Percentiles rank a stretch among this genome's conserved stretches.
phyloP scores from a whole-genome alignment of 2,329 filamentous ascomycete genomes.

The Amesomyces nigricolor region DNA sequence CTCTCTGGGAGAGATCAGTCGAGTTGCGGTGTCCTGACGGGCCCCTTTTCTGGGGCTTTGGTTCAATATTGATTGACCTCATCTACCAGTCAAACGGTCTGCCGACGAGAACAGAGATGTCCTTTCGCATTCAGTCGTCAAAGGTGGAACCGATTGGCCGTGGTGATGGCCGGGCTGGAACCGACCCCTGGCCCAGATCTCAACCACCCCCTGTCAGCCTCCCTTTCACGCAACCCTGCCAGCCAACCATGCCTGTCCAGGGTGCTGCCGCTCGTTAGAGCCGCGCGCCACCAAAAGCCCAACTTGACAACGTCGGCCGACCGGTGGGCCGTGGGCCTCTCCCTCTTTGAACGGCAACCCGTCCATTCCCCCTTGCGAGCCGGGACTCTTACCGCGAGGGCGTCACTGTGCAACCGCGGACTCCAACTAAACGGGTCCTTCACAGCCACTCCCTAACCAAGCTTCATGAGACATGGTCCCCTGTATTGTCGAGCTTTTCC shows the following conservation, averaged over 20 bases:
- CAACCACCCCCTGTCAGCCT: constrained; percentile 7
- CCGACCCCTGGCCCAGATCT: constrained; percentile 18
- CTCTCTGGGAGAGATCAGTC: neutral
- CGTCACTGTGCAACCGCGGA: constrained; percentile 4
- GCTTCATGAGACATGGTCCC: constrained; percentile 5
- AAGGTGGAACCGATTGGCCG: constrained; percentile 23
- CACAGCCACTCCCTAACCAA: constrained; percentile 5
- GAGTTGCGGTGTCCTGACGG: neutral
- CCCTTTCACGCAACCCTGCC: constrained; percentile 14
- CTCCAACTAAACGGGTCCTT: neutral
- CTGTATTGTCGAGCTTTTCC: constrained; percentile 12
- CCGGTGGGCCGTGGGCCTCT: constrained; percentile 8
- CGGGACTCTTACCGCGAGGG: constrained; percentile 8
- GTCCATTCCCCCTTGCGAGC: neutral
- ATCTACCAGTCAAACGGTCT: neutral
- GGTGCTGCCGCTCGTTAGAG: constrained; percentile 16
- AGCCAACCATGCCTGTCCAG: constrained; percentile 13
- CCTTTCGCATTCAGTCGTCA: constrained; percentile 1
- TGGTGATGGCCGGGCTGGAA: constrained; percentile 10
- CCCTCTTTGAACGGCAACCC: neutral
- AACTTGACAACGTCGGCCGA: constrained; percentile 1
- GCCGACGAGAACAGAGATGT: constrained; percentile 2
- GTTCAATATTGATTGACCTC: neutral
- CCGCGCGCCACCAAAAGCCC: constrained; percentile 22
- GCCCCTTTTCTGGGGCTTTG: neutral